Percentiles rank a stretch among this genome's conserved stretches.
phyloP scores from a whole-genome alignment of 1,139 yeast species.

The Blastobotrys malaysiensis region DNA sequence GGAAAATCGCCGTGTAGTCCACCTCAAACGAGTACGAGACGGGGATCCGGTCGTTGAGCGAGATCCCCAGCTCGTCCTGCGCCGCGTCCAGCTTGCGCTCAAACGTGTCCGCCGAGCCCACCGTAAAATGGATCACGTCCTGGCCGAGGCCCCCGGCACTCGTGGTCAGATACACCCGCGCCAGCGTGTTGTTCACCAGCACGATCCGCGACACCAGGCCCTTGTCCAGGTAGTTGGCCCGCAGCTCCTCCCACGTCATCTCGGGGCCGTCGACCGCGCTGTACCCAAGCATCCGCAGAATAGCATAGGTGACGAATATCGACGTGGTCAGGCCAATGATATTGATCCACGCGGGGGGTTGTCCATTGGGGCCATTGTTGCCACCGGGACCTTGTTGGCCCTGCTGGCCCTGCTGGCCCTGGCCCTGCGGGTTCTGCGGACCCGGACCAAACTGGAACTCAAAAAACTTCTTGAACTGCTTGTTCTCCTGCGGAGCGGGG shows the following conservation, averaged over 20 bases:
- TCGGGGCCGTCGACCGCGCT: constrained; percentile 17
- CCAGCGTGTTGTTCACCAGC: constrained; percentile 72
- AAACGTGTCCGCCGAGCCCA: constrained; percentile 85
- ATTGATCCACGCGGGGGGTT: constrained; percentile 13
- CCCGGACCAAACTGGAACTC: constrained; percentile 10
- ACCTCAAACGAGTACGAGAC: constrained; percentile 65
- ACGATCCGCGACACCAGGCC: constrained; percentile 74
- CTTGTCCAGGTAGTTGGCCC: constrained; percentile 69
- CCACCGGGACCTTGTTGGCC: not conserved
- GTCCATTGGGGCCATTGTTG: not conserved
- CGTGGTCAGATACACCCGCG: constrained; percentile 42
- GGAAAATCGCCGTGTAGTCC: constrained; percentile 49
- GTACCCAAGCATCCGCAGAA: constrained; percentile 6
- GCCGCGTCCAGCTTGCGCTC: constrained; percentile 75
- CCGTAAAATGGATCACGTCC: constrained; percentile 49
- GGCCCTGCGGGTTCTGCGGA: no score
- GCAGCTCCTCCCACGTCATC: constrained; percentile 86
- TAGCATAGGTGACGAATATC: constrained; percentile 4
- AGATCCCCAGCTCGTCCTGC: constrained; percentile 67
- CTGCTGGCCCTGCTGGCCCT: not conserved
- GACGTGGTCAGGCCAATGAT: constrained; percentile 10
- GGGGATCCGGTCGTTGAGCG: constrained; percentile 68
- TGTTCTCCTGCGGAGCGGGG: constrained; percentile 2
- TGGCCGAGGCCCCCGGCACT: constrained; percentile 23
- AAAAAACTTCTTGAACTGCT: constrained; percentile 10